phyloP scores from a whole-genome alignment of 352 stramenopile species.

The Phytophthora crassamura region DNA sequence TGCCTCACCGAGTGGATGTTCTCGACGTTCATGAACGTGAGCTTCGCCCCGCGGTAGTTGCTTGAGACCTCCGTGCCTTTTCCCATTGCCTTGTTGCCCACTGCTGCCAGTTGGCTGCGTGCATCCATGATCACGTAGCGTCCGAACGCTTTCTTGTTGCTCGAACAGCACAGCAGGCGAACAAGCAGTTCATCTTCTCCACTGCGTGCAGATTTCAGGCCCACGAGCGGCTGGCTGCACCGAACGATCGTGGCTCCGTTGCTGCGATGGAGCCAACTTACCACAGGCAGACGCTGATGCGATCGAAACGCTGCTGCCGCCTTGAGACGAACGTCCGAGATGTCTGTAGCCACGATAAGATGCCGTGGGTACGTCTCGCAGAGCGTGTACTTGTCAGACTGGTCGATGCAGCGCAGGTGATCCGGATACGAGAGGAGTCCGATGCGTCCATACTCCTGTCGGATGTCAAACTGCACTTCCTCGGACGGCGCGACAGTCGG shows the following conservation, averaged over 20 bases:
- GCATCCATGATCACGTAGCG: constrained; percentile 89
- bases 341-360: constrained; percentile 92
- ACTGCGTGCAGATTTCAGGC: constrained; percentile 79
- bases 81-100: constrained; percentile 92
- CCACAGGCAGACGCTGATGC: constrained; percentile 71
- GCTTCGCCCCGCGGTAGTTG: constrained; percentile 94
- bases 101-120: constrained; percentile 79
- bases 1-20: constrained; percentile 99
- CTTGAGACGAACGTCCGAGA: constrained; percentile 91
- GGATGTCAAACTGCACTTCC: constrained; percentile 81
- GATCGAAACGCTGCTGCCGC: constrained; percentile 75
- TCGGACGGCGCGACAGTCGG: constrained; percentile 77
- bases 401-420: constrained; percentile 78
- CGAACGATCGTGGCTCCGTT: constrained; percentile 85
- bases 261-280: constrained; percentile 75
- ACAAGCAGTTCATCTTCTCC: constrained; percentile 84
- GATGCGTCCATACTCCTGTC: constrained; percentile 80
- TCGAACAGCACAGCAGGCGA: constrained; percentile 66
- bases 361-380: constrained; percentile 96
- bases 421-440: constrained; percentile 73
- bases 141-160: constrained; percentile 50
- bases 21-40: constrained; percentile 98
- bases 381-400: constrained; percentile 80
- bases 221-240: constrained; percentile 82
- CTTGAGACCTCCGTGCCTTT: constrained; percentile 96